These are phyloP conservation scores for Aspergillus ochraceus DNA, from an alignment of 2,329 filamentous ascomycete genomes.

Conservation along the genomic window DNA sequence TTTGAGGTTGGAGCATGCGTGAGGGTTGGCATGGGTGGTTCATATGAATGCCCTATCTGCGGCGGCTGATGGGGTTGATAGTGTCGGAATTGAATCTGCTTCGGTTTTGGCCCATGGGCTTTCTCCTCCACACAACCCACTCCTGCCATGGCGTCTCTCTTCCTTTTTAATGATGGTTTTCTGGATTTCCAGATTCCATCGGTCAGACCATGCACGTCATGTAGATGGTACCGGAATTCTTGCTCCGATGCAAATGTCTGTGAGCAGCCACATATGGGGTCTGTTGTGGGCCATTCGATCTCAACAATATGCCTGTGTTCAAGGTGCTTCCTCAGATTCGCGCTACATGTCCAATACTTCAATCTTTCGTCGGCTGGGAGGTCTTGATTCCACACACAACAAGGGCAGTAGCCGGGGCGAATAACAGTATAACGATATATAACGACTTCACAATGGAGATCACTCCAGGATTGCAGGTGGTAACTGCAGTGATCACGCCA, in stretches of 20 bases:
- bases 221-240: slow-evolving; percentile 5
- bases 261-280: slow-evolving; percentile 7
- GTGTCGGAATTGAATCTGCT: slow-evolving; percentile 3
- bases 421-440: slow-evolving; percentile 1
- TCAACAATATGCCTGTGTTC: slow-evolving; percentile 2
- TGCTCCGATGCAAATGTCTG: slow-evolving; percentile 3
- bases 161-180: slow-evolving; percentile 4
- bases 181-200: slow-evolving; percentile 9
- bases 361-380: slow-evolving; percentile 2
- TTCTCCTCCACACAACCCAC: neutral
- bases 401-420: slow-evolving; percentile 8
- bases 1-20: neutral
- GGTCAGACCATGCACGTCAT: slow-evolving; percentile 8
- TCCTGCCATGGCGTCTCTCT: neutral
- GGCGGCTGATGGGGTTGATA: slow-evolving; percentile 1
- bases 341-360: slow-evolving; percentile 3
- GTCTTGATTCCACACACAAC: slow-evolving; percentile 6
- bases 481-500: slow-evolving; percentile 8
- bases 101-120: slow-evolving; percentile 1
- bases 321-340: slow-evolving; percentile 2
- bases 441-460: slow-evolving; percentile 11
- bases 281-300: slow-evolving; percentile 4
- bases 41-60: slow-evolving; percentile 2
- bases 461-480: slow-evolving; percentile 15
- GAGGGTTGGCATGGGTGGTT: neutral